Conservation (phyloP, 2,329 filamentous ascomycete genomes). For the Ceratocystis lukuohia region DNA sequence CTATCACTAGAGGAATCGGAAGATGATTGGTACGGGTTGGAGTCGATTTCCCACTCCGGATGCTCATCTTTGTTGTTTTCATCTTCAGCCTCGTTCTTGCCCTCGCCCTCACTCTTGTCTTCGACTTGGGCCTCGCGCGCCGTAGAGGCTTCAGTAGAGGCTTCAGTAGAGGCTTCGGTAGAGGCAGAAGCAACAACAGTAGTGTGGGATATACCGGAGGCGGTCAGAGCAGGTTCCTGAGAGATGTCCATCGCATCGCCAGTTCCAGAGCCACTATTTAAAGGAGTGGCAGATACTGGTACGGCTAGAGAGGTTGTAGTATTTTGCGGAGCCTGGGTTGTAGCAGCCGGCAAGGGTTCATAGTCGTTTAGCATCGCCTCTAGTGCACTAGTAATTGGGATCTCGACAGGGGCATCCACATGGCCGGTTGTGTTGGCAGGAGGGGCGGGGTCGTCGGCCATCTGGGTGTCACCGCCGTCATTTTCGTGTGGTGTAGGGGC, state of each 20-base stretch:
- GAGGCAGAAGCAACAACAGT: background rate
- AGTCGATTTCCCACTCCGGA: constrained; percentile 76
- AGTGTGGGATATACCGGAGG: background rate
- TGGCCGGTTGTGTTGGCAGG: background rate
- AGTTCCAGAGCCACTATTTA: background rate
- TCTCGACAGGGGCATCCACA: constrained; percentile 7
- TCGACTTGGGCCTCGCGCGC: background rate
- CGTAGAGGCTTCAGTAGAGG: background rate
- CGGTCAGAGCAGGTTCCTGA: background rate
- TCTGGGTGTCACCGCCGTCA: constrained; percentile 8
- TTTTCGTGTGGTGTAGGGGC: background rate
- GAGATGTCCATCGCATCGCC: background rate
- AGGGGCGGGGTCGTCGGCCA: constrained; percentile 9
- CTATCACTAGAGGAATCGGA: constrained; percentile 47
- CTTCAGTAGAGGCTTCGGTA: background rate
- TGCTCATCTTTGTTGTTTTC: constrained; percentile 28
- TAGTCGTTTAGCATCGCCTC: constrained; percentile 17
- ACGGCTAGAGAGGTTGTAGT: background rate
- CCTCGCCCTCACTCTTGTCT: background rate
- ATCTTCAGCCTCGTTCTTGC: background rate
- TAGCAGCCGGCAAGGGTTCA: constrained; percentile 13
- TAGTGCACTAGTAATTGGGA: constrained; percentile 15
- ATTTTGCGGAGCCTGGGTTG: constrained; percentile 1
- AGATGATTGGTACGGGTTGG: constrained; percentile 60
- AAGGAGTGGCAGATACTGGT: background rate